Evolutionary conservation across 2,329 filamentous ascomycete genomes (phyloP).

Genomic region (Cadophora gregata): DNA sequence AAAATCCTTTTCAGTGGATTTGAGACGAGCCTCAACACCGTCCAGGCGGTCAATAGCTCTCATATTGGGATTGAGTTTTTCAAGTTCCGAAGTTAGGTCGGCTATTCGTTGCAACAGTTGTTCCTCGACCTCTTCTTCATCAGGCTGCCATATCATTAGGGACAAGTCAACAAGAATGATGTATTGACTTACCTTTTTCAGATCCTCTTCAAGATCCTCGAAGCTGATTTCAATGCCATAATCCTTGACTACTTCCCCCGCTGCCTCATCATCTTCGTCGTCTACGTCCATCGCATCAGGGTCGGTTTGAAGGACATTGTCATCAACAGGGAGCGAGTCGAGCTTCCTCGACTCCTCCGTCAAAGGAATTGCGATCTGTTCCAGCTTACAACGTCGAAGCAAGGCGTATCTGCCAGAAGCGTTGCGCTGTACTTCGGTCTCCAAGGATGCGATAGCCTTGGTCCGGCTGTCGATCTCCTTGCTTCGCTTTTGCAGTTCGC

Average conservation of each 20-base stretch:
- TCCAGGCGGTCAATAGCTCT: slow-evolving; percentile 91
- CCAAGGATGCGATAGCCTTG: slow-evolving; percentile 78
- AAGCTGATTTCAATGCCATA: slow-evolving; percentile 94
- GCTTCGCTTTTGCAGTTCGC: slow-evolving; percentile 81
- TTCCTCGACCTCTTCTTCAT: slow-evolving; percentile 74
- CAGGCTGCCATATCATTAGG: slow-evolving; percentile 55
- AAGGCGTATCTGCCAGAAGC: slow-evolving; percentile 83
- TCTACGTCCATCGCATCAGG: slow-evolving; percentile 86
- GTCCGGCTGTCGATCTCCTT: slow-evolving; percentile 80
- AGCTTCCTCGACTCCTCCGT: slow-evolving; percentile 71
- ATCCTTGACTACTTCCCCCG: slow-evolving; percentile 74
- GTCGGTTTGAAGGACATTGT: slow-evolving; percentile 76
- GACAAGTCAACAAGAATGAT: slow-evolving; percentile 41
- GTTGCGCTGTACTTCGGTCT: slow-evolving; percentile 85
- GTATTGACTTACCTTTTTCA: slow-evolving; percentile 69
- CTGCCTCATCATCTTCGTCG: slow-evolving; percentile 78
- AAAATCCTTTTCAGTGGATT: slow-evolving; percentile 86
- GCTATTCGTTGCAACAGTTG: slow-evolving; percentile 79
- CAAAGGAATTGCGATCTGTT: slow-evolving; percentile 88
- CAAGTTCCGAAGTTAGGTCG: slow-evolving; percentile 76
- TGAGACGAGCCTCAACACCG: slow-evolving; percentile 81
- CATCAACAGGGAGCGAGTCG: slow-evolving; percentile 86
- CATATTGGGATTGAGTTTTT: slow-evolving; percentile 97
- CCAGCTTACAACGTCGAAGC: slow-evolving; percentile 87
- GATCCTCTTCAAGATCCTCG: slow-evolving; percentile 77